Base-by-base conservation (phyloP, 306 rosid species). In the Cucumis cinereus region DNA sequence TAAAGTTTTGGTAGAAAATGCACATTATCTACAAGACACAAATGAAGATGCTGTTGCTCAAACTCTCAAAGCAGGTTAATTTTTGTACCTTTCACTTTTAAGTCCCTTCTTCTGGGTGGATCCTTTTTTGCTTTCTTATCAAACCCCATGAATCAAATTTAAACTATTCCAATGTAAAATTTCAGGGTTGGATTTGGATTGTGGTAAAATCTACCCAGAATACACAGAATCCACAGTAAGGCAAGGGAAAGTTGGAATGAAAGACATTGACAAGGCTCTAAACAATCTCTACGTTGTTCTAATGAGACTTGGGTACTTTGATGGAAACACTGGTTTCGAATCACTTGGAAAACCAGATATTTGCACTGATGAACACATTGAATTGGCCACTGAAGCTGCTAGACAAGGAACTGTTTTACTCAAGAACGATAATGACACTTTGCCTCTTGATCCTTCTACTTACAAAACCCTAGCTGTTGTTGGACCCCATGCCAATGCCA, bases 11-110 rank as follows among this genome's bases (percentile, higher is more conserved):
- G 87, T 84, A 43, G 11, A 90, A 7, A 12, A 83, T 41, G 87
- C 87, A 53, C 82, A 87, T 59, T 92, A 82, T 80, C 85, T 90
- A 19, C 59, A 84, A 71, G 73, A 67, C 19, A 88, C 97, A 77
- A 92, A 84, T 67, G 92, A 92, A 83, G 97, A 90, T 85, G 97
- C 93, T 49, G 93, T 87, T n/a, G 92, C 96, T 75, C 90, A 88
- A 83, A 93, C 93, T 63, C 74, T 92, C 38, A 86, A 87, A 77
- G 98, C 98, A 82, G 93, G 97, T 84, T 70, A 23, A 2, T 45
- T 45, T 68, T 5, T 56, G 10, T 68, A 24, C 69, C n/a, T 57
- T 17, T 13, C 49, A 30, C 35, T 30, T 30, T 8, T 22, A 41
- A 56, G 19, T 52, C 2, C 16, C 24, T 36, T 23, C 28, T 17